Base-by-base conservation (phyloP, 495 filamentous ascomycete genomes). In the Aspergillus sparsus region DNA sequence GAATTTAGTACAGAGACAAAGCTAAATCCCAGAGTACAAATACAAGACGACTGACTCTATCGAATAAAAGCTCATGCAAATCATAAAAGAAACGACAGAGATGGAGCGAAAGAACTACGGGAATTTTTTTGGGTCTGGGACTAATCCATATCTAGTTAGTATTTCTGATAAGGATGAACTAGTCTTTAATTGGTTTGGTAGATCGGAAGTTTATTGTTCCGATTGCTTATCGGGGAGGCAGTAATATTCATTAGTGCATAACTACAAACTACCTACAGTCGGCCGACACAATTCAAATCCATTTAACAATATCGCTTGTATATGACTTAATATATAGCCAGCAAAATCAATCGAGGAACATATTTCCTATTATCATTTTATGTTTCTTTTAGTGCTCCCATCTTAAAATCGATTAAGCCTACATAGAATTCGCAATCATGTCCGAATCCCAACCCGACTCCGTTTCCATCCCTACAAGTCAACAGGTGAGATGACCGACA, bases 101-200 rank as follows among this genome's bases (percentile, higher is more conserved):
- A 27, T 27, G 21, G 21, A 27, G 21, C 21, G 21, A 27, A 27
- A 27, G 59, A 62, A 51, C 61, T 65, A 74, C 66, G 68, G 71
- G 70, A 73, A 70, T 77, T 78, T 78, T 78, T 78, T 77, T 65
- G 60, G 70, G 67, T 70, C 62, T 47, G 7, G 37, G 3, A 53
- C 72, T 64, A 72, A 41, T 15, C 68, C 61, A 13, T 32, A 66
- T 70, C 12, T 0, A 66, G 71, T 65, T 75, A 74, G 69, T 42
- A 37, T 11, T 11, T 9, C 15, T 62, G 67, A 71, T 72, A 70
- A 72, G 65, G 52, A 49, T 8, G 16, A 18, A 27, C n/a, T 49
- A 49, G 45, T 27, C n/a, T 49, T 5, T 49, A 7, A 10, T 6
- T 49, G 45, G n/a, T 27, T 27, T 27, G n/a, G 16, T 27, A 16